Base-by-base conservation (phyloP, 2,329 filamentous ascomycete genomes). In the Phialophora macrospora region DNA sequence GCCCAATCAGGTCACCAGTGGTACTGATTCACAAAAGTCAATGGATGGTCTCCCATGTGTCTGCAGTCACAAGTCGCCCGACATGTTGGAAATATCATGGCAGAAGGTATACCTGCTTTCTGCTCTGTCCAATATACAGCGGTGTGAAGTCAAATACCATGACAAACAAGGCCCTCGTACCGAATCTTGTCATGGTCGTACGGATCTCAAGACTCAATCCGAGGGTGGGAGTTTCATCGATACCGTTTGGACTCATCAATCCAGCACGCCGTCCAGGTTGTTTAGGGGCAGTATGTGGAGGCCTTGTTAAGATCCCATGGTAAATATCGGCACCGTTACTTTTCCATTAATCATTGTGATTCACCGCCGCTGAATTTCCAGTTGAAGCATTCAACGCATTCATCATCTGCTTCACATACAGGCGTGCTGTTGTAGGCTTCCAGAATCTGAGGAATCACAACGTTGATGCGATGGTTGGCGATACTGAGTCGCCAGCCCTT, bases 351-450 rank as follows among this genome's bases (percentile, higher is more conserved):
- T 48, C 51, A 54, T 17, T 30, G 51, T 7, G 22, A n/a, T n/a
- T 55, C 24, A 26, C 14, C 28, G 28, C 7, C 28, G n/a, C 22
- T 11, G 52, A 55, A 32, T 30, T 70, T 65, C 69, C 69, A 72
- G 52, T 67, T 67, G 46, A 55, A 70, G 49, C 67, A 70, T 30
- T 72, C 70, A 24, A 67, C 65, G 60, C 69, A 71, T 30, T 71
- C 70, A 22, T 63, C 30, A 14, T 72, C 70, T 12, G 48, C 11
- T 55, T 65, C 60, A 57, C 70, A 71, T 2, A 26, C 55, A 24
- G 69, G 69, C n/a, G 68, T 66, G 20, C 11, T 63, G 41, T 70
- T 65, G 54, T 72, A 71, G 8, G 38, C 64, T 49, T 71, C 64
- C 32, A 72, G 57, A 17, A 72, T 69, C 34, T 71, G 55, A 22